Conservation (phyloP, 2,329 filamentous ascomycete genomes). For the Fusarium liriodendri region DNA sequence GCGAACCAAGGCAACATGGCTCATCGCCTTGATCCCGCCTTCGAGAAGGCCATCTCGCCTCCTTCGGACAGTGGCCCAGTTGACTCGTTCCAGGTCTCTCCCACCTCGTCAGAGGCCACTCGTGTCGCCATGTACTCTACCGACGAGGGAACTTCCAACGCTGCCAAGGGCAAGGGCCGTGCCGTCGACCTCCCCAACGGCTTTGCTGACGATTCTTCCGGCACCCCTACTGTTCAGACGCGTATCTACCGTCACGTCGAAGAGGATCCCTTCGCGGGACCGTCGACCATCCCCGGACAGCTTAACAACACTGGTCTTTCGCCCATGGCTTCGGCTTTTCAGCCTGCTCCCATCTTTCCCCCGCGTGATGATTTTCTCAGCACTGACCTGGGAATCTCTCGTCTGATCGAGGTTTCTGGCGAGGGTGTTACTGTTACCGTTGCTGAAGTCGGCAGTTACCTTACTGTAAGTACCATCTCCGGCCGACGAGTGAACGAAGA, state of each 20-base stretch:
- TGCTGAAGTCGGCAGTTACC: conserved; percentile 55
- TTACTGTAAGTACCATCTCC: conserved; percentile 54
- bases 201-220: conserved; percentile 46
- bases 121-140: conserved; percentile 73
- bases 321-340: conserved; percentile 72
- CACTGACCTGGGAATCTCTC: conserved; percentile 58
- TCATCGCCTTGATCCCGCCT: conserved; percentile 54
- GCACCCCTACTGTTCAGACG: conserved; percentile 43
- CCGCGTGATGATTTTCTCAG: conserved; percentile 52
- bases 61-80: conserved; percentile 62
- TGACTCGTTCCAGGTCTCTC: conserved; percentile 71
- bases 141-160: conserved; percentile 61
- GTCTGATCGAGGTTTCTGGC: conserved; percentile 57
- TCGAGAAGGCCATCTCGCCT: conserved; percentile 61
- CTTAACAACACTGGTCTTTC: conserved; percentile 62
- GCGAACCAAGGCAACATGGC: conserved; percentile 47
- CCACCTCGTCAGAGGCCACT: conserved; percentile 59
- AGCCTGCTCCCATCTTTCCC: conserved; percentile 53
- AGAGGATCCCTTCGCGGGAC: conserved; percentile 67
- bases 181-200: conserved; percentile 33
- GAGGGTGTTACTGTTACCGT: conserved; percentile 43
- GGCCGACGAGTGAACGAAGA: background rate
- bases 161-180: background rate
- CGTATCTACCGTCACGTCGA: conserved; percentile 45
- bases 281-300: conserved; percentile 50